These are phyloP conservation scores for Saturnispora quitensis DNA, from an alignment of 805 yeast species.

Conservation along the genomic window DNA sequence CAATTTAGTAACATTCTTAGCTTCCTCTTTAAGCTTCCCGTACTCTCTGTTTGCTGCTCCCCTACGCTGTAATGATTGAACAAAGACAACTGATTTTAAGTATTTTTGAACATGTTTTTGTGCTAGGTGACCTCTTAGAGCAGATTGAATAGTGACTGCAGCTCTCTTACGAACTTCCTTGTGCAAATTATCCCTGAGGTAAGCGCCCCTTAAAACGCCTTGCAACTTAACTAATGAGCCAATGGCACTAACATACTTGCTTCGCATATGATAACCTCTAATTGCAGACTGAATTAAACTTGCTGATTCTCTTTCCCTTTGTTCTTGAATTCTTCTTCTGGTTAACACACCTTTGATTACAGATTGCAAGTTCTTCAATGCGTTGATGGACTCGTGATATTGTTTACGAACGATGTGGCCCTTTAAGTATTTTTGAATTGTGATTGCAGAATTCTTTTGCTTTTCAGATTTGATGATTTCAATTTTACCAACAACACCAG, in stretches of 20 bases:
- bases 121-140: slow-evolving; percentile 60
- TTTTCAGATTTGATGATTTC: slow-evolving; percentile 81
- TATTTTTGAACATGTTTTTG: slow-evolving; percentile 41
- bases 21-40: slow-evolving; percentile 64
- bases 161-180: slow-evolving; percentile 49
- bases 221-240: slow-evolving; percentile 36
- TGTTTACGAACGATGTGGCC: slow-evolving; percentile 52
- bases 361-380: slow-evolving; percentile 52
- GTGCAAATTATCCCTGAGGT: slow-evolving; percentile 43
- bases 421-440: slow-evolving; percentile 78
- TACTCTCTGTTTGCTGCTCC: slow-evolving; percentile 62
- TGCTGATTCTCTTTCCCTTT: slow-evolving; percentile 55
- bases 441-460: slow-evolving; percentile 64
- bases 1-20: slow-evolving; percentile 82
- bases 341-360: slow-evolving; percentile 53
- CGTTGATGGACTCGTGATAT: slow-evolving; percentile 44
- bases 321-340: slow-evolving; percentile 46
- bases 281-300: slow-evolving; percentile 57
- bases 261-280: slow-evolving; percentile 47
- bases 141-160: slow-evolving; percentile 64
- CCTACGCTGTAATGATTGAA: slow-evolving; percentile 75
- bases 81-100: slow-evolving; percentile 49
- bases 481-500: slow-evolving; percentile 89
- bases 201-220: slow-evolving; percentile 40
- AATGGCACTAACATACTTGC: slow-evolving; percentile 27